phyloP scores from a whole-genome alignment of 1,139 yeast genomes.

The Eremothecium coryli region DNA sequence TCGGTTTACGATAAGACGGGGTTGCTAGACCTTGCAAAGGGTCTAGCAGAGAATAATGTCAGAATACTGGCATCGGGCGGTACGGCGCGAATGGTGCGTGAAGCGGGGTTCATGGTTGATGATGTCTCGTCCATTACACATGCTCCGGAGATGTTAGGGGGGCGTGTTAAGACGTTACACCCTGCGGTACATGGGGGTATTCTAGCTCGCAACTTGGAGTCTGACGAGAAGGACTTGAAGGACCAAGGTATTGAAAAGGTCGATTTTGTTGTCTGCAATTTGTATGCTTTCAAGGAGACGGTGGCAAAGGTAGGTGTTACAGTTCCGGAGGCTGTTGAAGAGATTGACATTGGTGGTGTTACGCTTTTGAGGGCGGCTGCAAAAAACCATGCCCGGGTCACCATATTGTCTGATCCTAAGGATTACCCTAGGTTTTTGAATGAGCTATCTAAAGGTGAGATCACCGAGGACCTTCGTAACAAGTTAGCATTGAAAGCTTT shows the following conservation, averaged over 20 bases:
- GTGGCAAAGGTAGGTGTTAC: constrained; percentile 93
- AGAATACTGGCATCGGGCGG: constrained; percentile 96
- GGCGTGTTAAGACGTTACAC: constrained; percentile 94
- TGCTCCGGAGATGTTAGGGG: constrained; percentile 98
- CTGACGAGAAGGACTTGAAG: constrained; percentile 79
- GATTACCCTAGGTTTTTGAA: constrained; percentile 82
- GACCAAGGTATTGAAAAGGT: constrained; percentile 90
- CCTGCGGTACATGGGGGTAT: constrained; percentile 99
- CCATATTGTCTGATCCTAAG: constrained; percentile 85
- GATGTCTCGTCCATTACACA: constrained; percentile 92
- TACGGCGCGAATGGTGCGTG: constrained; percentile 87
- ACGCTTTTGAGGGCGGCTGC: constrained; percentile 97
- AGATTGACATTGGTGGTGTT: constrained; percentile 97
- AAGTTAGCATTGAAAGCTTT: constrained; percentile 89
- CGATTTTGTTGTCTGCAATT: constrained; percentile 92
- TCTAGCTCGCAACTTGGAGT: constrained; percentile 82
- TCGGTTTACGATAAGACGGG: constrained; percentile 98
- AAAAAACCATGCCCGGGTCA: constrained; percentile 92
- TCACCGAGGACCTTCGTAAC: constrained; percentile 67
- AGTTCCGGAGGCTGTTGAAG: constrained; percentile 95
- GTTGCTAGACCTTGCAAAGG: constrained; percentile 88
- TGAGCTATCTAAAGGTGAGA: constrained; percentile 65
- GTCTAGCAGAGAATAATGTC: constrained; percentile 77
- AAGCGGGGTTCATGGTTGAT: constrained; percentile 96
- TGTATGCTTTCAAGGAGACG: constrained; percentile 96